Base-by-base conservation (phyloP, 116 monocot genomes). In the Iris pallida region DNA sequence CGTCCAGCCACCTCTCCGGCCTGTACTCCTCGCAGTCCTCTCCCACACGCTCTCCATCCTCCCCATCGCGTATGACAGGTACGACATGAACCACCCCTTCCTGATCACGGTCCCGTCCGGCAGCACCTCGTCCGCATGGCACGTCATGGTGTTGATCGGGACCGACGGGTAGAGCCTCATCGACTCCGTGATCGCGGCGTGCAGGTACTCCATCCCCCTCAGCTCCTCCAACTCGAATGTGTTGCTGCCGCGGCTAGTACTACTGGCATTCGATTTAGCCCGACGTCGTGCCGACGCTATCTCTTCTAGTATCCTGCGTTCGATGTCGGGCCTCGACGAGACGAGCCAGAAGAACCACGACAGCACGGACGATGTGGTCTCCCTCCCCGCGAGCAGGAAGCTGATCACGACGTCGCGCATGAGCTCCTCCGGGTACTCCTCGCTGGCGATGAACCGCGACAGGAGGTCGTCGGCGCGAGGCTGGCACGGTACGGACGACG, bases 291-390 rank as follows among this genome's bases (percentile, higher is more conserved):
- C 42, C 0, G 62, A 19, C 5, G 47, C 0, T 6, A 83, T 20
- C 69, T 83, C 83, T 0, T 44, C 64, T 4, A 79, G 60, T 15
- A 83, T 75, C 19, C 5, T 52, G 0, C 16, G 43, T n/a, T 71
- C 61, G 9, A 75, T 72, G 6, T 68, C 59, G 16, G 75, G 83
- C 11, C 67, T 20, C 8, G 63, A 53, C 11, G 79, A 68, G 9
- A 83, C 16, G 11, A 75, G 41, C 71, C 75, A 79, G 69, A 83
- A 83, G 63, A 83, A 79, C 83, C 79, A 83, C 5, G 80, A 56
- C 52, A 83, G 51, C 9, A 79, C 79, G 4, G 76, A 72, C 3
- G 79, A 76, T 4, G 79, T 83, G 1, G 78, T 74, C 14, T 84
- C 84, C 4, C 80, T 58, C 3, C 84, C 80, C 0, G 80, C 76